Conservation (phyloP, 192 early-diverging fungal species). For the Coemansia aciculifera region DNA sequence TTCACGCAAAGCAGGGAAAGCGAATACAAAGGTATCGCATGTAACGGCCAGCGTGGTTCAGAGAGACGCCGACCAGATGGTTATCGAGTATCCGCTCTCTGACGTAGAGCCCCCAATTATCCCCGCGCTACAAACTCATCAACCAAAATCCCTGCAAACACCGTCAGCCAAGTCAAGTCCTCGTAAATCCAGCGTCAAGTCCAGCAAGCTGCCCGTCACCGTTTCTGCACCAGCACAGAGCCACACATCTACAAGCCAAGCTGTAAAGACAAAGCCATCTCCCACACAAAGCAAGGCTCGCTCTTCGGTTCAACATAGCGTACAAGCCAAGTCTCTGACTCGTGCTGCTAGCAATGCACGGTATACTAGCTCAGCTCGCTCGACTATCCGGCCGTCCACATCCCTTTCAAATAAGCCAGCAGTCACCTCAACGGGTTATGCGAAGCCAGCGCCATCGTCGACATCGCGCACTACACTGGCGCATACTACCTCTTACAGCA, state of each 20-base stretch:
- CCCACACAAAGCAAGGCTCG: not conserved
- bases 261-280: not conserved
- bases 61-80: not conserved
- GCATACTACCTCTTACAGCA: no score
- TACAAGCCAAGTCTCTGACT: not conserved
- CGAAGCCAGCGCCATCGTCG: not conserved
- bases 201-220: not conserved
- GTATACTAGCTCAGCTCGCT: not conserved
- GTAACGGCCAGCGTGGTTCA: not conserved
- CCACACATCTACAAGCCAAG: not conserved
- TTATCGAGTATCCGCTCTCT: conserved; percentile 18
- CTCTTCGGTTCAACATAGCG: not conserved
- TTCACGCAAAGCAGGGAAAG: not conserved
- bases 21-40: not conserved
- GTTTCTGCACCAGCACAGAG: not conserved
- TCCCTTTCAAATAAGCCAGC: not conserved
- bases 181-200: not conserved
- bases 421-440: not conserved
- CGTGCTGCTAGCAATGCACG: not conserved
- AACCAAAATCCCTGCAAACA: conserved; percentile 1
- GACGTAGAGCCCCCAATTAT: not conserved
- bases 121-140: not conserved
- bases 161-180: not conserved
- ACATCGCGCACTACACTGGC: not conserved
- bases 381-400: not conserved